Base-by-base conservation (phyloP, 345 rosid species). In the Dimocarpus longan region DNA sequence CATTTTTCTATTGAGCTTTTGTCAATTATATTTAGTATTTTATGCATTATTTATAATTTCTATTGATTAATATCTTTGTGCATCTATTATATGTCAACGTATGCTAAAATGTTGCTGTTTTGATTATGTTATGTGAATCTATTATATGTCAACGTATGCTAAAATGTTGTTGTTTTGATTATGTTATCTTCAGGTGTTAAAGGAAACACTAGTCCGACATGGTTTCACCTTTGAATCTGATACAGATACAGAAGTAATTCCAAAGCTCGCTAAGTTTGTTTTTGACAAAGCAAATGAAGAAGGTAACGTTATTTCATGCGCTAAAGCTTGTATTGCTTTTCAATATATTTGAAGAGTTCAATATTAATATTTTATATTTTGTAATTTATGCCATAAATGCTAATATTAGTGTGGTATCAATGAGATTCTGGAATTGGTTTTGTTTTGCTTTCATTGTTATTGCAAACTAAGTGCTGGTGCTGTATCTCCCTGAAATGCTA, bases 171-270 rank as follows among this genome's bases (percentile, higher is more conserved):
- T 66, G 26, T 32, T 15, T 73, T 66, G 5, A 66, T n/a, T 15
- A 76, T 66, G n/a, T 16, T 39, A 28, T 76, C 62, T 80, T 75
- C 84, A 95, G 96, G 99, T 92, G 11, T 79, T 93, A 67, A 93
- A 90, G 84, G 88, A 93, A 78, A 95, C 91, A 6, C 80, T 95
- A 64, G 82, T 88, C 39, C 90, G 91, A 59, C 99, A 95, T 85
- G 98, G 99, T 16, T 95, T 90, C 85, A 86, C 86, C 43, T 95
- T 95, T 83, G 95, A 91, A 73, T 95, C 99, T 68, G 98, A 95
- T 44, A 95, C 96, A 40, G 99, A 93, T 84, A 92, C 96, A 4
- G 99, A 95, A 92, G 98, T 95, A 64, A 95, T 93, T 82, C 97
- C 99, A 10, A 93, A 95, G 89, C 97, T 95, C 78, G 98, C 92